phyloP scores from a whole-genome alignment of 306 rosid genomes.

The Fagus crenata region DNA sequence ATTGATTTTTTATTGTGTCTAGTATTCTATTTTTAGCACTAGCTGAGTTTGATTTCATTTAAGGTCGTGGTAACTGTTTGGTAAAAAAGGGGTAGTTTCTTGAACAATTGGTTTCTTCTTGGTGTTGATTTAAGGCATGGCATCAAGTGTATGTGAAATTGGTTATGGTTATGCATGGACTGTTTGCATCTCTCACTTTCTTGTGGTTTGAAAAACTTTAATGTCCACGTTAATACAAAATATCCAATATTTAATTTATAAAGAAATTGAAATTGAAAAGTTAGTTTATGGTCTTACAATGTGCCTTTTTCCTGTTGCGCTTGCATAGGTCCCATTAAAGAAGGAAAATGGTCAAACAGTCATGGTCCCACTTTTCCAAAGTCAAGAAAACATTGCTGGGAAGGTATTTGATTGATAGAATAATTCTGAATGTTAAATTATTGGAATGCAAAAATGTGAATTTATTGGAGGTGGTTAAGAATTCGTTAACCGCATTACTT shows the following conservation, averaged over 20 bases:
- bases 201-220: not conserved
- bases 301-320: not conserved
- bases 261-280: not conserved
- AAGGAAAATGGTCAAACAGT: slow-evolving; percentile 88
- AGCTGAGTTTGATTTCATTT: not conserved
- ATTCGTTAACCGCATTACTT: not conserved
- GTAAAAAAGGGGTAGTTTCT: not conserved
- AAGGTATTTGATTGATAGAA: slow-evolving; percentile 53
- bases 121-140: not conserved
- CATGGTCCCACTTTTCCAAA: slow-evolving; percentile 85
- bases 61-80: not conserved
- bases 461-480: not conserved
- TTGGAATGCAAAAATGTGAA: not conserved
- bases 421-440: slow-evolving; percentile 13
- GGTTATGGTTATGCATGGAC: not conserved
- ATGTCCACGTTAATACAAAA: not conserved
- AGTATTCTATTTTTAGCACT: not conserved
- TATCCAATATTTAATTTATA: not conserved
- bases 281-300: not conserved
- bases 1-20: not conserved
- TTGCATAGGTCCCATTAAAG: slow-evolving; percentile 67
- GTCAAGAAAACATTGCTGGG: slow-evolving; percentile 97
- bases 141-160: not conserved
- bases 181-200: not conserved
- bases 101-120: not conserved